Evolutionary conservation across 768 basidiomycete genomes (phyloP), one percentile per base, ranked within the genome.

Genomic region (Cyathus striatus): DNA sequence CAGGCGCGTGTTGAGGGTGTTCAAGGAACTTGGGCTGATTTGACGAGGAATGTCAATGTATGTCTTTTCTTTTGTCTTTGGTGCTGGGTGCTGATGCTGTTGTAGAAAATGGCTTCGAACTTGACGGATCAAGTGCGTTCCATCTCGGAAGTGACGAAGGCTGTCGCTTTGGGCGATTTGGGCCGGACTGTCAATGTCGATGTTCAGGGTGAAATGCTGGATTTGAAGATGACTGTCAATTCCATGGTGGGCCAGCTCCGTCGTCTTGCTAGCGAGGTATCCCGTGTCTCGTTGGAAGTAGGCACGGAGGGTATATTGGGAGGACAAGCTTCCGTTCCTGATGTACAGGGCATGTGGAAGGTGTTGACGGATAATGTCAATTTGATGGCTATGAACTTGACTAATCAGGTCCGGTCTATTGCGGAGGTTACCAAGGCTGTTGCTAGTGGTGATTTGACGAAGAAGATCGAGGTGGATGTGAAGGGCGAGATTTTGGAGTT

Each of bases 351-450:
- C 41, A 91, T 90, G 72, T 93, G 92, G 92, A 91, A 93, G 74
- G 86, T 84, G 17, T 56, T 78, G 17, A 83, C 88, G 9, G 86
- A 89, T 54, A 90, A 92, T 47, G 90, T 92, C 54, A 90, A 90
- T 61, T 56, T 87, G 46, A 88, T 89, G 90, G 90, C 90, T 35
- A 84, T 86, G 78, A 93, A 93, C 53, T 62, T 92, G 58, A 93
- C 89, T 38, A 85, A 87, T 49, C 90, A 93, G 75, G 91, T 93
- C 49, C 84, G 95, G 1, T 76, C 75, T 1, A 82, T 83, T 53
- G 90, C 92, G 1, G 77, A 87, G 53, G 95, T 98, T 30, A 97
- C 95, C 17, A 94, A 91, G 61, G 95, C 94, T 10, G 93, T 98
- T 27, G 92, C 94, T 2, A 75, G 80, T 25, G 95, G 95, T 22